phyloP scores from a whole-genome alignment of 257 asterid genomes.

The Solanum gandarillasii region DNA sequence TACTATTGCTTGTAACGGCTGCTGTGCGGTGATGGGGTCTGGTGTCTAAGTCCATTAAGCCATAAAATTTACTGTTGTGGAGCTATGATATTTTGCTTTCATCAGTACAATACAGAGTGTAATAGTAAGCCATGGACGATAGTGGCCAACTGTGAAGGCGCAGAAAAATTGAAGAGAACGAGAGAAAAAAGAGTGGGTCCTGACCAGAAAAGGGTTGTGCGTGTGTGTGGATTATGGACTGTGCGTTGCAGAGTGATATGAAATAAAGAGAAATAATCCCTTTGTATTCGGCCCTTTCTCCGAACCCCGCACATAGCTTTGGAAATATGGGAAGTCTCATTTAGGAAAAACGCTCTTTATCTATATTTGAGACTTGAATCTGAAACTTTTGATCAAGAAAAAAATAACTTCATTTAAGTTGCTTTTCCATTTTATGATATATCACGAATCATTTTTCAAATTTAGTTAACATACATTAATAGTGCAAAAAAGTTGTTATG shows the following conservation, averaged over 20 bases:
- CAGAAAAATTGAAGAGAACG: neutral
- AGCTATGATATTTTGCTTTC: neutral
- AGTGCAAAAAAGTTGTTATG: neutral
- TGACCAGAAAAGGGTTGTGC: neutral
- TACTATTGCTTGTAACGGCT: constrained; percentile 3
- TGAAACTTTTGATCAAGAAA: rapidly evolving
- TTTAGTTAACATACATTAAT: neutral
- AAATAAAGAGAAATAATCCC: neutral
- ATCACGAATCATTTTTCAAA: neutral
- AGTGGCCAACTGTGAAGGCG: neutral
- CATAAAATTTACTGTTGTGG: neutral
- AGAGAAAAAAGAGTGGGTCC: neutral
- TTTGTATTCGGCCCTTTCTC: neutral
- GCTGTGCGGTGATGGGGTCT: constrained; percentile 46
- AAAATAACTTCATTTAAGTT: rapidly evolving
- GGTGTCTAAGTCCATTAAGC: constrained; percentile 34
- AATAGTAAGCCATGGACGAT: neutral
- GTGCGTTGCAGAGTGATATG: neutral
- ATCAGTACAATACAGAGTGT: neutral
- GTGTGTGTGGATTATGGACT: neutral
- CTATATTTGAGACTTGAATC: too few relatives aligned
- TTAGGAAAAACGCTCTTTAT: too few relatives aligned
- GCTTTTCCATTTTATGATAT: too few relatives aligned
- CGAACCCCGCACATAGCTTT: neutral
- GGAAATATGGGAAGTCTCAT: neutral